Percentiles rank a stretch among this genome's conserved stretches.
These are phyloP conservation scores for Hanseniaspora clermontiae DNA, from an alignment of 805 yeast genomes.

Conservation along the genomic window DNA sequence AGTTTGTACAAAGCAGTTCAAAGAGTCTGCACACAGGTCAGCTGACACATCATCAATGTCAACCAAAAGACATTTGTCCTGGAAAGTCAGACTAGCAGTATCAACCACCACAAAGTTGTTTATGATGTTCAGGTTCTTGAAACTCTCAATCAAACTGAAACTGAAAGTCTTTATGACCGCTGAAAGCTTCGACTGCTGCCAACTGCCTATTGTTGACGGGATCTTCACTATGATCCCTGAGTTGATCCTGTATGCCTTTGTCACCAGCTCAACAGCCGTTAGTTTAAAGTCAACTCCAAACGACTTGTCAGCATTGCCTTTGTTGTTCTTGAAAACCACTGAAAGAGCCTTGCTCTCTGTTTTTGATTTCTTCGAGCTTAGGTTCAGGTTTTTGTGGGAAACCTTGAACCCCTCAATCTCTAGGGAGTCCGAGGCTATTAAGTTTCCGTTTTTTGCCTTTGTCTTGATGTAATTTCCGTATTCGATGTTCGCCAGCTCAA, in stretches of 20 bases:
- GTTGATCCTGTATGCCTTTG: slow-evolving; percentile 11
- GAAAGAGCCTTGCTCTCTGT: slow-evolving; percentile 10
- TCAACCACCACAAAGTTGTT: background rate
- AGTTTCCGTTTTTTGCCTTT: slow-evolving; percentile 28
- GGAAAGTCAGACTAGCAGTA: background rate
- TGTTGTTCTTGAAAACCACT: background rate
- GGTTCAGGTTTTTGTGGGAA: slow-evolving; percentile 28
- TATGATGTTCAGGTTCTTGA: background rate
- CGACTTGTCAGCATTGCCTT: background rate
- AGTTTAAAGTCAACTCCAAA: background rate
- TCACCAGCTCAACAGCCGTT: background rate
- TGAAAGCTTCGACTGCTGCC: background rate
- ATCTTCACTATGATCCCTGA: slow-evolving; percentile 6
- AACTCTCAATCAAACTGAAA: slow-evolving; percentile 4
- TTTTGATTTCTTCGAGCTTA: slow-evolving; percentile 22
- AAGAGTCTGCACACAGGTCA: slow-evolving; percentile 73
- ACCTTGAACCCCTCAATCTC: slow-evolving; percentile 33
- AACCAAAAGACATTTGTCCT: background rate
- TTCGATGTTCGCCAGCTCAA: background rate
- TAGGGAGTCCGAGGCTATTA: slow-evolving; percentile 27
- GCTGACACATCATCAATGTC: slow-evolving; percentile 37
- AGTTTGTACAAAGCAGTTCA: slow-evolving; percentile 55
- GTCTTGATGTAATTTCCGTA: slow-evolving; percentile 16
- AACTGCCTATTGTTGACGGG: background rate
- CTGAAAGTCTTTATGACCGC: slow-evolving; percentile 7